A percentile compares a stretch with the other conserved stretches of the same genome.
Evolutionary conservation across 73 alveolate genomes (phyloP).

Genomic region (Loxodes magnus): DNA sequence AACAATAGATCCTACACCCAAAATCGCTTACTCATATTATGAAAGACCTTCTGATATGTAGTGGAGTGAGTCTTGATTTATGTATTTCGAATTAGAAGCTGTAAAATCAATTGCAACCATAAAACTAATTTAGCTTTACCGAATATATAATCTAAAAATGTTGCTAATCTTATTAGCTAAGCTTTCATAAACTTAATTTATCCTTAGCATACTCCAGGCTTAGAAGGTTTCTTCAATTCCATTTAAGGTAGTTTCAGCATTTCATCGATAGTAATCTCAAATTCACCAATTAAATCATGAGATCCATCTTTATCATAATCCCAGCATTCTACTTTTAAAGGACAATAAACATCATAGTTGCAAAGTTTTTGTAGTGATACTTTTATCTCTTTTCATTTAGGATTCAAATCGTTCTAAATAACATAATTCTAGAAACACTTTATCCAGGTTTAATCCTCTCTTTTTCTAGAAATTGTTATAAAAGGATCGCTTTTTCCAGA

Average conservation of each 20-base stretch:
- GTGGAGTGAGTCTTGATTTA: conserved; percentile 45
- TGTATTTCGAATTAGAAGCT: conserved; percentile 46
- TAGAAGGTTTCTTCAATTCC: no score
- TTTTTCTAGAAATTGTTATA: background rate
- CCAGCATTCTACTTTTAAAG: conserved; percentile 42
- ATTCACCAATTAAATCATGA: conserved; percentile 29
- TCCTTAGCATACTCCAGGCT: no score
- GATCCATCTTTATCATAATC: conserved; percentile 28
- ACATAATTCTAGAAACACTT: conserved; percentile 16
- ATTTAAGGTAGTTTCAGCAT: no score
- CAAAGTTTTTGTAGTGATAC: conserved; percentile 42
- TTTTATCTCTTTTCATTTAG: conserved; percentile 37
- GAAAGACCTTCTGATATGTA: conserved; percentile 15
- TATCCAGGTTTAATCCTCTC: background rate
- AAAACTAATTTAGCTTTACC: conserved; percentile 45
- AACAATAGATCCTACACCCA: conserved; percentile 31
- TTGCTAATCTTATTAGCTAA: background rate
- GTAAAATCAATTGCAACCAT: conserved; percentile 75
- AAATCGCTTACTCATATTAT: conserved; percentile 49
- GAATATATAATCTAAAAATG: conserved; percentile 57
- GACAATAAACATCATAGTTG: conserved; percentile 47
- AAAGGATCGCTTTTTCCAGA: conserved; percentile 11
- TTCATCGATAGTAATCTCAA: background rate
- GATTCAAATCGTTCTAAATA: conserved; percentile 1
- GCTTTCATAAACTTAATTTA: conserved; percentile 16